A percentile compares a stretch with the other conserved stretches of the same genome.
phyloP scores from a whole-genome alignment of 371 early-diverging fungal species.

The Mucor piriformis region DNA sequence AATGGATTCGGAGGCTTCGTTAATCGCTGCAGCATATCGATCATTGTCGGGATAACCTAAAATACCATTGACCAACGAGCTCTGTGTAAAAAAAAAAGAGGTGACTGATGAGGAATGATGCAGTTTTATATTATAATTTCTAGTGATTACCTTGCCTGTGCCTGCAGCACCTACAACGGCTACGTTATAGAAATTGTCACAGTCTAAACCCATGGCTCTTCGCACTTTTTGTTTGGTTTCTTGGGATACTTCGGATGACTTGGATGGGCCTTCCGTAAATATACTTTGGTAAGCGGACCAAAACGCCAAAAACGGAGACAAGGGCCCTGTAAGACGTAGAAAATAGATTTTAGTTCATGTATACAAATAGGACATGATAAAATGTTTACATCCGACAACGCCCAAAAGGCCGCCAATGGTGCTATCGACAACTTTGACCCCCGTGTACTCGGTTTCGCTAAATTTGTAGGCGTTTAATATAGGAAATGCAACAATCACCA shows the following conservation, averaged over 20 bases:
- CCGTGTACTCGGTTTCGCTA: conserved; percentile 43
- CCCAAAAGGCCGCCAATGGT: conserved; percentile 50
- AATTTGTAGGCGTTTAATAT: conserved; percentile 50
- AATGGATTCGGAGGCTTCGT: conserved; percentile 21
- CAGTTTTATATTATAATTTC: no score
- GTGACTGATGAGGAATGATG: no score
- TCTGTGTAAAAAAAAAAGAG: conserved; percentile 26
- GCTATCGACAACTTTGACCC: conserved; percentile 46
- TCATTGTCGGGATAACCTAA: conserved; percentile 45
- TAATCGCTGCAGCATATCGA: conserved; percentile 40
- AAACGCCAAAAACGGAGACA: conserved; percentile 52
- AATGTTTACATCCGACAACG: conserved; percentile 46
- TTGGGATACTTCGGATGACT: conserved; percentile 31
- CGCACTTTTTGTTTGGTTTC: conserved; percentile 34
- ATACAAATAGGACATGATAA: not conserved
- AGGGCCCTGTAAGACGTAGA: conserved; percentile 32
- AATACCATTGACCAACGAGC: conserved; percentile 50
- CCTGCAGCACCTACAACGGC: conserved; percentile 51
- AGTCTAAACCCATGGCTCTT: conserved; percentile 42
- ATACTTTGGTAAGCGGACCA: conserved; percentile 43
- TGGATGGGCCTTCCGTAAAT: conserved; percentile 39
- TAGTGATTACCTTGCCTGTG: conserved; percentile 44
- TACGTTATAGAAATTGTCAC: conserved; percentile 50
- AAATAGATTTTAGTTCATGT: not conserved
- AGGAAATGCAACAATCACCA: conserved; percentile 54